A percentile compares a stretch with the other conserved stretches of the same genome.
These are phyloP conservation scores for Podila epicladia DNA, from an alignment of 192 early-diverging fungal species.

Conservation along the genomic window DNA sequence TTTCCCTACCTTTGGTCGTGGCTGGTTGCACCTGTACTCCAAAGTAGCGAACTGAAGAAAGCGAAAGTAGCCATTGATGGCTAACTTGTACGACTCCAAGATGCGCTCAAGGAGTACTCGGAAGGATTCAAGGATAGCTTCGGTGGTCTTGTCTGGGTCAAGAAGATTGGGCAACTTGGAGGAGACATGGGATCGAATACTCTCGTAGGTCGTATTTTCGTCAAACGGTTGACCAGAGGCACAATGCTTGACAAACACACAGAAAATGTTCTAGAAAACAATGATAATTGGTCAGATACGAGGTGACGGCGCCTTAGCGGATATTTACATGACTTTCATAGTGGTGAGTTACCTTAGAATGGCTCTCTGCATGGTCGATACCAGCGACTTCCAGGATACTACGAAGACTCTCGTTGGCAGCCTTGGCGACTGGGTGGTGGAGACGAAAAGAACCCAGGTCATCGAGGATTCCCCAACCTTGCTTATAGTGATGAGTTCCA, in stretches of 20 bases:
- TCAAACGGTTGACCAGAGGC: slow-evolving; percentile 48
- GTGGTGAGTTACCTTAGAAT: slow-evolving; percentile 24
- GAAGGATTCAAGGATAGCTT: slow-evolving; percentile 27
- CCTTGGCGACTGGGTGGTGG: slow-evolving; percentile 42
- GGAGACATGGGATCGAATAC: slow-evolving; percentile 22
- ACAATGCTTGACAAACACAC: slow-evolving; percentile 49
- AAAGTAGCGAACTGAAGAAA: slow-evolving; percentile 40
- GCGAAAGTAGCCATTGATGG: slow-evolving; percentile 40
- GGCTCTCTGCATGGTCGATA: slow-evolving; percentile 19
- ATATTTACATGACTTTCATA: too few relatives aligned
- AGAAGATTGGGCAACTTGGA: slow-evolving; percentile 19
- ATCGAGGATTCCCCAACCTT: slow-evolving; percentile 66
- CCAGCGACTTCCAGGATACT: slow-evolving; percentile 14
- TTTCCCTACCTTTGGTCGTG: slow-evolving; percentile 37
- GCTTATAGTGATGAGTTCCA: slow-evolving; percentile 64
- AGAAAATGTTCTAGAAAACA: slow-evolving; percentile 26
- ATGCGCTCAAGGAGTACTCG: slow-evolving; percentile 21
- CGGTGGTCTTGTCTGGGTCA: background rate
- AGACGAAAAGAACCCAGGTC: slow-evolving; percentile 51
- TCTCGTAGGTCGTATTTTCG: slow-evolving; percentile 25
- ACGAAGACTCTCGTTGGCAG: slow-evolving; percentile 22
- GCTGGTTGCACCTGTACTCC: slow-evolving; percentile 30
- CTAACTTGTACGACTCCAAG: slow-evolving; percentile 31
- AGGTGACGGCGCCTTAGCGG: background rate
- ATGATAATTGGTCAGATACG: background rate